These are phyloP conservation scores for Durusdinium trenchii DNA, from an alignment of 73 alveolate genomes.

Conservation along the genomic window DNA sequence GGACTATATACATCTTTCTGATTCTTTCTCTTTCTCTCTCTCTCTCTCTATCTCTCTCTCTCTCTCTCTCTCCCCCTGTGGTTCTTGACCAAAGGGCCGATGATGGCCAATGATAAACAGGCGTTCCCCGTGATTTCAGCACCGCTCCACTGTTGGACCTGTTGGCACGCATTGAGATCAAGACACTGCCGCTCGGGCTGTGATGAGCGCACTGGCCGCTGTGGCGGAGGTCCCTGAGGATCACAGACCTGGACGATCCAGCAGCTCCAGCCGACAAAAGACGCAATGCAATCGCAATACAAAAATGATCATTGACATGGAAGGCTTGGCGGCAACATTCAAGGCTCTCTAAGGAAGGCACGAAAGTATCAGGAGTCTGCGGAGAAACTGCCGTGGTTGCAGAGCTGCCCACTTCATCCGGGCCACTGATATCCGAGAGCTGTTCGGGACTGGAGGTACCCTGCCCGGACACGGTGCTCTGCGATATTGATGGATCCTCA, in stretches of 20 bases:
- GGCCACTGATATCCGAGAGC: constrained; percentile 21
- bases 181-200: not conserved
- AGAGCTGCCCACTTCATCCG: constrained; percentile 84
- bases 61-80: not conserved
- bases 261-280: not conserved
- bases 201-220: constrained; percentile 71
- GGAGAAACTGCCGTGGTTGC: constrained; percentile 87
- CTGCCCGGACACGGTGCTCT: too few species aligned
- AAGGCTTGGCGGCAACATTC: not conserved
- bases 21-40: too few species aligned
- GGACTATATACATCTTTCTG: too few species aligned
- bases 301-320: not conserved
- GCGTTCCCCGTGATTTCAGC: too few species aligned
- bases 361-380: not conserved
- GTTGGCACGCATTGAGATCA: too few species aligned
- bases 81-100: not conserved
- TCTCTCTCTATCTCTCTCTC: not conserved
- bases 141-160: too few species aligned
- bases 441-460: constrained; percentile 48
- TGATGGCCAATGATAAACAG: not conserved
- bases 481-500: too few species aligned
- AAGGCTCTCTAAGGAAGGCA: not conserved
- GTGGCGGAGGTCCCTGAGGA: constrained; percentile 78
- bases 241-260: not conserved
- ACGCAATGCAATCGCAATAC: too few species aligned